Conservation (phyloP, 352 stramenopile species). For the Thalassiosira mediterranea region DNA sequence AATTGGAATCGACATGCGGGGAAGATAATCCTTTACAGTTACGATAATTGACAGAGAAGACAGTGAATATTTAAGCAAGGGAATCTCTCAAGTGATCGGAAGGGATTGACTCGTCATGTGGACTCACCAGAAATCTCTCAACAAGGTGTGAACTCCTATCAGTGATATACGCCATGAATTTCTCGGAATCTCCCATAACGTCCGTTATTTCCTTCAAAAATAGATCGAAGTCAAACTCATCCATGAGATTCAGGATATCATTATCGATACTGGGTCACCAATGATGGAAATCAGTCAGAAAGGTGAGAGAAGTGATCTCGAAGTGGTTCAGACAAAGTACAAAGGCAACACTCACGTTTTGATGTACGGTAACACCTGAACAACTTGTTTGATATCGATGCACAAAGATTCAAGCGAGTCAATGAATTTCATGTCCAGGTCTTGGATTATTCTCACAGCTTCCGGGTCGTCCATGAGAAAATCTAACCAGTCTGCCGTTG, state of each 20-base stretch:
- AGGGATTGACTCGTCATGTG: too few relatives aligned
- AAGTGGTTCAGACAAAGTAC: not conserved
- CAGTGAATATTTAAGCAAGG: too few relatives aligned
- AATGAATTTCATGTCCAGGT: conserved; percentile 79
- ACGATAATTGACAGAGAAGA: too few relatives aligned
- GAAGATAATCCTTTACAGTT: conserved; percentile 83
- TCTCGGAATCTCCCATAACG: conserved; percentile 64
- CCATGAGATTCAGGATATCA: conserved; percentile 82
- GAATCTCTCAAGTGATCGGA: too few relatives aligned
- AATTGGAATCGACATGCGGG: conserved; percentile 82
- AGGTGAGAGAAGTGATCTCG: not conserved
- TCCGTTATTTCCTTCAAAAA: conserved; percentile 76
- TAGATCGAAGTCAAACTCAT: conserved; percentile 77
- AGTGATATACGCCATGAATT: conserved; percentile 70
- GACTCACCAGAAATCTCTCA: conserved; percentile 75
- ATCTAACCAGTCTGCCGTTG: conserved; percentile 81
- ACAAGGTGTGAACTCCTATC: conserved; percentile 71
- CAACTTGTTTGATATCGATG: conserved; percentile 76
- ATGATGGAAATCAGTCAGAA: conserved; percentile 12
- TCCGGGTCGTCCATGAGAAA: conserved; percentile 81
- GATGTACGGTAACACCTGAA: conserved; percentile 80
- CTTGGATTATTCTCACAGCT: conserved; percentile 77
- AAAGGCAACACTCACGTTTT: conserved; percentile 61
- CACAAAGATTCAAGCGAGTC: conserved; percentile 73
- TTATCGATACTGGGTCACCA: conserved; percentile 72